Evolutionary conservation across 1,284 basidiomycete genomes (phyloP), one percentile per base, ranked within the genome.

Genomic region (Malassezia brasiliensis): DNA sequence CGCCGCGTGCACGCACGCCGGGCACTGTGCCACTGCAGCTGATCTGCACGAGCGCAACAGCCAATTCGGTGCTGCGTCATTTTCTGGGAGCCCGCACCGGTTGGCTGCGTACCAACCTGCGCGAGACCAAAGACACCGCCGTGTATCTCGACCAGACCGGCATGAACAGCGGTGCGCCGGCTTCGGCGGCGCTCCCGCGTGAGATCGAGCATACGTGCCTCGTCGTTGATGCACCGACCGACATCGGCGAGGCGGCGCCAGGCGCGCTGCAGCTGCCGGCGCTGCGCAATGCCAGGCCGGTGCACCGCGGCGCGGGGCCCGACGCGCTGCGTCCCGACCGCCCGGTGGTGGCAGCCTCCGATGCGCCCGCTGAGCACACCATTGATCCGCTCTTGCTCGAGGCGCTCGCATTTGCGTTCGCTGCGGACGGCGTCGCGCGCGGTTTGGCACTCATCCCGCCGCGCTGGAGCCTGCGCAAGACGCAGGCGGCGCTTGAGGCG

Each of bases 11-110:
- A 34, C 64, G 64, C 9, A 20, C 19, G 11, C 30, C 51, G 0
- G 64, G 61, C n/a, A 52, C 50, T 5, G 50, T 59, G 30, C 68
- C 69, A 17, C 41, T 74, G 34, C 72, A 74, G 56, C 59, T 74
- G 5, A 61, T 74, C 0, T 56, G 61, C 20, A 61, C 63, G 25
- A 69, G 67, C 30, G 72, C 72, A 1, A 74, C 68, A 7, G 70
- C 72, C 31, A 72, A 72, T 45, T 64, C 69, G 15, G 70, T 74
- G 9, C 53, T 74, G 53, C 64, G 72, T 28, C 65, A 74, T 53
- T 74, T 72, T 42, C 59, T 74, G 32, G 68, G 64, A 28, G 68
- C 68, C 5, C 61, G 68, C 6, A 74, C 72, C 1, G 72, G 72
- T 22, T 74, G 72, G 72, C 50, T 72, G 38, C 61, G 71, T 2